These are phyloP conservation scores for Gypsophila paniculata DNA, from an alignment of 179 eudicot genomes.

Conservation along the genomic window DNA sequence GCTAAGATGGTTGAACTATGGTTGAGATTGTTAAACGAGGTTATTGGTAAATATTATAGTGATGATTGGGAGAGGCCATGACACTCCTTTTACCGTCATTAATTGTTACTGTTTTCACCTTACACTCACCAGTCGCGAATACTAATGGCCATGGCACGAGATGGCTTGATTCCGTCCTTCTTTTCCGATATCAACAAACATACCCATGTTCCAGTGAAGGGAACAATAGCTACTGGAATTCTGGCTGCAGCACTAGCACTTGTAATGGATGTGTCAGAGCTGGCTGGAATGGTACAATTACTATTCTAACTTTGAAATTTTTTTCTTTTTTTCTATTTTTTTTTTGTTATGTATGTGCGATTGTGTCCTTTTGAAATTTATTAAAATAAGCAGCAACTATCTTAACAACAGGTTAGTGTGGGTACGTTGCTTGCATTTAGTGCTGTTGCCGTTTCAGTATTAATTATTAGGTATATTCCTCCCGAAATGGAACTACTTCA, in stretches of 20 bases:
- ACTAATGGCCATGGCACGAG: constrained; percentile 86
- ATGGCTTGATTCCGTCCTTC: constrained; percentile 69
- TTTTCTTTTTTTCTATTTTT: background rate
- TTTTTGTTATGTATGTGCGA: background rate
- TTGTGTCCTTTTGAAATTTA: background rate
- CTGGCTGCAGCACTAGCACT: constrained; percentile 57
- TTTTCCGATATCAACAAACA: constrained; percentile 57
- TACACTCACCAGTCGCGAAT: constrained; percentile 61
- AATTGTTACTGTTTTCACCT: constrained; percentile 12
- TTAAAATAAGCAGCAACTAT: constrained; percentile 3
- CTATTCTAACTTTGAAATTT: background rate
- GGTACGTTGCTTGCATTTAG: constrained; percentile 73
- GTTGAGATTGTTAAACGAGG: no score
- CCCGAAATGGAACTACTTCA: constrained; percentile 40
- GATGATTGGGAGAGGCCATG: no score
- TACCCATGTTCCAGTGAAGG: constrained; percentile 68
- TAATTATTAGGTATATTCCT: constrained; percentile 62
- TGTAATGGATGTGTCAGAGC: constrained; percentile 50
- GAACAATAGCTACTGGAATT: constrained; percentile 57
- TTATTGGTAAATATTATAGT: no score
- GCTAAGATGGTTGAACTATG: no score
- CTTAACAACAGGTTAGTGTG: constrained; percentile 61
- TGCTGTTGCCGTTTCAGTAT: constrained; percentile 55
- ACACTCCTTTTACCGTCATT: constrained; percentile 15
- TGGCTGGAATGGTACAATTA: constrained; percentile 69